Evolutionary conservation across 441 rosid genomes (phyloP).

Genomic region (Populus trichocarpa): DNA sequence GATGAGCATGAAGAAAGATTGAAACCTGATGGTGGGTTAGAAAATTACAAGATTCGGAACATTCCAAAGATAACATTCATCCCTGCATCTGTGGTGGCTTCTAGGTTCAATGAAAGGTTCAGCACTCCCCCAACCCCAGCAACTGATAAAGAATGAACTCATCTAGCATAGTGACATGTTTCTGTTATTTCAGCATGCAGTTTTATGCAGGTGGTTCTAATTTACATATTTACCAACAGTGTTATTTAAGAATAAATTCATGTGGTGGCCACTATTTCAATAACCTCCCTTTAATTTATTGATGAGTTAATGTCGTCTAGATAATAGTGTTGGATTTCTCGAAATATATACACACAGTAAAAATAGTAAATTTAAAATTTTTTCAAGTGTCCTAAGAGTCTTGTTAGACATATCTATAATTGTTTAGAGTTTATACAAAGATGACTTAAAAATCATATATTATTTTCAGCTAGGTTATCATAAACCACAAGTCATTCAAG

Average conservation of each 20-base stretch:
- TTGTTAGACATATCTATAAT: rapidly evolving
- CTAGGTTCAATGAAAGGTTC: background rate
- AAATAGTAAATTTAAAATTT: too few relatives aligned
- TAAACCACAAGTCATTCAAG: too few relatives aligned
- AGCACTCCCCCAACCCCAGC: slow-evolving; percentile 10
- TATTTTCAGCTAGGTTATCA: too few relatives aligned
- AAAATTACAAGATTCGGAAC: slow-evolving; percentile 39
- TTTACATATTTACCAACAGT: too few relatives aligned
- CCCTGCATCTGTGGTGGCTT: slow-evolving; percentile 22
- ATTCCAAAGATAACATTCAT: slow-evolving; percentile 29
- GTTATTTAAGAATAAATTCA: too few relatives aligned
- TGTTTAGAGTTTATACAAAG: too few relatives aligned
- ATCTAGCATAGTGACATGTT: too few relatives aligned
- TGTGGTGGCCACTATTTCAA: background rate
- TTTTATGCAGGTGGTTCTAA: background rate
- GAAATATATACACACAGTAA: rapidly evolving
- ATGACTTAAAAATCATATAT: too few relatives aligned
- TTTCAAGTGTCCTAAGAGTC: too few relatives aligned
- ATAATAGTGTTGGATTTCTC: too few relatives aligned
- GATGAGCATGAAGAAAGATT: slow-evolving; percentile 32
- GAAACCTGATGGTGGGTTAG: slow-evolving; percentile 38
- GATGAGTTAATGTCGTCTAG: background rate
- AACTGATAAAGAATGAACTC: slow-evolving; percentile 10
- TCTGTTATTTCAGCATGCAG: background rate
- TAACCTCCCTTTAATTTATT: background rate